Evolutionary conservation across 495 filamentous ascomycete genomes (phyloP).

Genomic region (Penicillium canariense): DNA sequence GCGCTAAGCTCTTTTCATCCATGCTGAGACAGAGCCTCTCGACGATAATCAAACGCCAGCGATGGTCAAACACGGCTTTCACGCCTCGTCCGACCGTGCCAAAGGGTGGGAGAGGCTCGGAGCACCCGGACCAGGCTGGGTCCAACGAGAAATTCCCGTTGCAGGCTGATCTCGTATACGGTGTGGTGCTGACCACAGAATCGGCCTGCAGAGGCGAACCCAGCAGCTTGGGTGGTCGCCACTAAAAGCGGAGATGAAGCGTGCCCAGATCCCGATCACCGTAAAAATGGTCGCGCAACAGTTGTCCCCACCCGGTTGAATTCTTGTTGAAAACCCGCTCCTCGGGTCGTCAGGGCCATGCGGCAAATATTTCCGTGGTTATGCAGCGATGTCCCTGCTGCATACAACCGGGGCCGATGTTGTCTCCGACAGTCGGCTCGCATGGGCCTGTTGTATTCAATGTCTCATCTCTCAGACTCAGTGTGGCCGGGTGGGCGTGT

Average conservation of each 20-base stretch:
- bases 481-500: too few species aligned
- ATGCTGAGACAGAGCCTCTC: neutral
- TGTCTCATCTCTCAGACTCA: too few species aligned
- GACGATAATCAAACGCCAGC: neutral
- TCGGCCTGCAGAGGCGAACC: slow-evolving; percentile 5
- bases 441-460: neutral
- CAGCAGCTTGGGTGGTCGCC: slow-evolving; percentile 12
- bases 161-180: neutral
- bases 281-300: neutral
- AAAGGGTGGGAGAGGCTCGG: too few species aligned
- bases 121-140: neutral
- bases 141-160: neutral
- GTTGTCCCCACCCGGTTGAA: neutral
- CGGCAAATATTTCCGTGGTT: neutral
- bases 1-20: slow-evolving; percentile 3
- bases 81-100: neutral
- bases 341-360: neutral
- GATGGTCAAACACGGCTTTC: neutral
- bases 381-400: too few species aligned
- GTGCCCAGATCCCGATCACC: slow-evolving; percentile 1
- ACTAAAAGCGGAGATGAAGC: slow-evolving; percentile 18
- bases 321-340: neutral
- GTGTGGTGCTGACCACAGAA: slow-evolving; percentile 7
- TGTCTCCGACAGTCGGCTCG: too few species aligned
- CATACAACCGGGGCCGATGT: too few species aligned